These are phyloP conservation scores for Ophiostoma quercus DNA, from an alignment of 2,329 filamentous ascomycete species.

Conservation along the genomic window DNA sequence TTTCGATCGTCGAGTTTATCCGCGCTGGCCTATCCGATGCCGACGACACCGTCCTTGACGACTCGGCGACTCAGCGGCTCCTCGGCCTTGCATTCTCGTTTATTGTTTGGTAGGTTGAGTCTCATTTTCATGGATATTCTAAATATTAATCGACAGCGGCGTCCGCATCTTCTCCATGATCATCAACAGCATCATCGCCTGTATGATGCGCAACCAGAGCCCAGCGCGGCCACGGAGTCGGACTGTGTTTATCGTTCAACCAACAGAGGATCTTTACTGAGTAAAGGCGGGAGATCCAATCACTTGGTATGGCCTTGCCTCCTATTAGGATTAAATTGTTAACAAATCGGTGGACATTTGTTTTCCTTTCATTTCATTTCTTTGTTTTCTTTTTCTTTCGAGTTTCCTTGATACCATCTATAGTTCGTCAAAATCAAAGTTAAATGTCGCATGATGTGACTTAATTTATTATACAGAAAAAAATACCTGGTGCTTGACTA, in stretches of 20 bases:
- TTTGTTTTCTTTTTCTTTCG: no score
- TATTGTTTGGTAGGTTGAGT: neutral
- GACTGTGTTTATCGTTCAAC: neutral
- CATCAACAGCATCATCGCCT: constrained; percentile 9
- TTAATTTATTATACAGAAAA: no score
- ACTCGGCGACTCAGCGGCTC: neutral
- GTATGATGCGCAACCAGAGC: constrained; percentile 9
- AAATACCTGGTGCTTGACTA: no score
- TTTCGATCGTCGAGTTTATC: neutral
- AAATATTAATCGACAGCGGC: neutral
- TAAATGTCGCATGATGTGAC: no score
- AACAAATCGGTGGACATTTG: neutral
- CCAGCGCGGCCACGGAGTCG: neutral
- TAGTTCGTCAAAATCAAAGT: no score
- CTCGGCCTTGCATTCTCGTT: neutral
- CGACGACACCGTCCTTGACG: neutral
- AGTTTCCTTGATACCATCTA: no score
- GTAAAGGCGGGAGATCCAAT: neutral
- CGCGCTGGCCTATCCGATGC: neutral
- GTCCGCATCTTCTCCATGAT: neutral
- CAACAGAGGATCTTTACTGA: neutral
- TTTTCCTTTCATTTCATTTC: neutral
- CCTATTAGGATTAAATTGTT: no score
- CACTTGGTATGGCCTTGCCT: no score
- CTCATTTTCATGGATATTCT: neutral